Evolutionary conservation across 768 basidiomycete genomes (phyloP), one percentile per base, ranked within the genome.

Genomic region (Boletus rex-veris): DNA sequence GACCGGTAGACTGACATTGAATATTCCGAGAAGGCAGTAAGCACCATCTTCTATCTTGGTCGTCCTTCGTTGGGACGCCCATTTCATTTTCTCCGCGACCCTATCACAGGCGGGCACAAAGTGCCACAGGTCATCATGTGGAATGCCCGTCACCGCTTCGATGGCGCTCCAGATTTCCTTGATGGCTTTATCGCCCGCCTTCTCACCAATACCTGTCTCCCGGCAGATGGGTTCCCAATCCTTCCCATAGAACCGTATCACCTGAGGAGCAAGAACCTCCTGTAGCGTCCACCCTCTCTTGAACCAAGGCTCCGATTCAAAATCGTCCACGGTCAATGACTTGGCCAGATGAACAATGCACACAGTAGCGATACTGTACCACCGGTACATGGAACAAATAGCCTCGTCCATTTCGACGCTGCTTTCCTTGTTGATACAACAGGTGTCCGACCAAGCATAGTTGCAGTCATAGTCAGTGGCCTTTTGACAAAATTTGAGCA

Each of bases 321-420:
- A 59, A 40, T 62, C 58, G 5, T 33, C 39, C 10, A 53, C 21
- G 18, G 55, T 30, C 21, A 16, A 45, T 16, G 63, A 53, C 30
- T 51, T 7, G 12, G 61, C 52, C 3, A 69, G 49, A 48, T 67
- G 59, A 11, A 58, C 61, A 46, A 65, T 51, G 46, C 67, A 68
- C 10, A 68, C 49, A 6, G 58, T 38, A 16, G 68, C 57, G 9
- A 52, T 54, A 3, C 53, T 55, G 40, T 68, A 68, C 68, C 66
- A 68, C 11, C 53, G 38, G 45, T 65, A 69, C 67, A 69, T 69
- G 0, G 67, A 63, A 6, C 58, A 61, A 45, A 70, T 67, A 35
- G 66, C 64, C 37, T 68, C 68, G 21, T 66, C 64, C n/a, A 69
- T 52, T 42, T 69, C 67, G 10, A 65, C 58, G 26, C 68, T 70